phyloP scores from a whole-genome alignment of 1,284 basidiomycete genomes.

The Apiotrichum domesticum region DNA sequence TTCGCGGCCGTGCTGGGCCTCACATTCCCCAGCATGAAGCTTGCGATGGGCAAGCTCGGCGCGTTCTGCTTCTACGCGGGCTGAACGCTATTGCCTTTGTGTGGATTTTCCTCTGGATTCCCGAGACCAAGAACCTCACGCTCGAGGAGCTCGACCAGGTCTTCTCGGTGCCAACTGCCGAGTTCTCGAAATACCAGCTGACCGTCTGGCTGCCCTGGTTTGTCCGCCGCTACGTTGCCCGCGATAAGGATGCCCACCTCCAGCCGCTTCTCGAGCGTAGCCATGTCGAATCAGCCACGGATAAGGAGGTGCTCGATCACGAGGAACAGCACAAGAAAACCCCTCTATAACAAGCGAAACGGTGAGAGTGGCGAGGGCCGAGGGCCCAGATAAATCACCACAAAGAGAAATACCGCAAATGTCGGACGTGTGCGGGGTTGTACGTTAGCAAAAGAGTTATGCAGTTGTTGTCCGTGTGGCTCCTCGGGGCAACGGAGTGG shows the following conservation, averaged over 20 bases:
- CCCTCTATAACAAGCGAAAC: too few relatives aligned
- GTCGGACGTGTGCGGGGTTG: too few relatives aligned
- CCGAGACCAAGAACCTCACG: constrained; percentile 18
- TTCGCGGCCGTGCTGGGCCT: constrained; percentile 54
- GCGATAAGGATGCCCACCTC: constrained; percentile 7
- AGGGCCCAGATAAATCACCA: too few relatives aligned
- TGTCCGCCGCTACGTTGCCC: constrained; percentile 12
- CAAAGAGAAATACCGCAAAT: too few relatives aligned
- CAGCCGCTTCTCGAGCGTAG: background rate
- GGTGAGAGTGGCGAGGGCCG: too few relatives aligned
- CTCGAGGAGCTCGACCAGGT: constrained; percentile 37
- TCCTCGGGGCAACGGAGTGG: too few relatives aligned
- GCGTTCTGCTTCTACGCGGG: constrained; percentile 40
- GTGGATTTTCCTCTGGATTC: constrained; percentile 25
- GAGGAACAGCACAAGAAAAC: too few relatives aligned
- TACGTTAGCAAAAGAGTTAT: too few relatives aligned
- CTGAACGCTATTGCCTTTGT: constrained; percentile 48
- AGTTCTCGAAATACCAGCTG: background rate
- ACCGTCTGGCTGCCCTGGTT: constrained; percentile 16
- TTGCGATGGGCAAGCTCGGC: constrained; percentile 49
- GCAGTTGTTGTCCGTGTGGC: too few relatives aligned
- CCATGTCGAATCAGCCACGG: too few relatives aligned
- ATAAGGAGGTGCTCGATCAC: too few relatives aligned
- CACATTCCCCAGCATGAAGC: constrained; percentile 59
- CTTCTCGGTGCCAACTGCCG: constrained; percentile 33